These are phyloP conservation scores for Leishmania tropica DNA, from an alignment of 208 protist genomes.

Conservation along the genomic window DNA sequence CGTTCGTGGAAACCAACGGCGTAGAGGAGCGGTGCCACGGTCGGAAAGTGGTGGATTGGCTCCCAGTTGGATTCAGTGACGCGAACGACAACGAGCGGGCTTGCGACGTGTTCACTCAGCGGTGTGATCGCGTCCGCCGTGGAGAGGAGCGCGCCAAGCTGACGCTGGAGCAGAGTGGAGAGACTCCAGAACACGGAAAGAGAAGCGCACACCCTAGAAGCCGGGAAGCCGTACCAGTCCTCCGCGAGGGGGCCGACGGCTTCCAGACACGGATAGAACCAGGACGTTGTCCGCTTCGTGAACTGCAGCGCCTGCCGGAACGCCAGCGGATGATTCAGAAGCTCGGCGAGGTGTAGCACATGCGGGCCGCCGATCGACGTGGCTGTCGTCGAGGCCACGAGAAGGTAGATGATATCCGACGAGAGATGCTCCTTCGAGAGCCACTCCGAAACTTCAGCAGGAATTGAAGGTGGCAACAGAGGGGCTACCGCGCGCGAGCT, in stretches of 20 bases:
- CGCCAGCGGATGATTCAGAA: constrained; percentile 54
- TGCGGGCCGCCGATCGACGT: constrained; percentile 13
- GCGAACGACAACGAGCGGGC: constrained; percentile 59
- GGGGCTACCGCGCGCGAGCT: not conserved
- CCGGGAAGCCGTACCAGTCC: constrained; percentile 57
- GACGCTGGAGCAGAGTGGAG: constrained; percentile 65
- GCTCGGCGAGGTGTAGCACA: constrained; percentile 35
- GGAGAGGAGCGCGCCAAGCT: constrained; percentile 34
- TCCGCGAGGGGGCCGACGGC: constrained; percentile 43
- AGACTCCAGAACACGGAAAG: constrained; percentile 79
- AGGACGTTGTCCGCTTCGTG: constrained; percentile 42
- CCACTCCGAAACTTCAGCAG: not conserved
- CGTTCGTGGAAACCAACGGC: constrained; percentile 41
- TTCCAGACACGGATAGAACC: constrained; percentile 82
- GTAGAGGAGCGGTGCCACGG: constrained; percentile 55
- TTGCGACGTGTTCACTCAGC: constrained; percentile 76
- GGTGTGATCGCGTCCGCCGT: constrained; percentile 27
- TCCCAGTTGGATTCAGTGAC: constrained; percentile 49
- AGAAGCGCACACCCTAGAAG: constrained; percentile 32
- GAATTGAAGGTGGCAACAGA: not conserved
- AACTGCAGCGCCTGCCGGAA: constrained; percentile 38
- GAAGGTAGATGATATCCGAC: constrained; percentile 28
- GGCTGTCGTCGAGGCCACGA: constrained; percentile 22
- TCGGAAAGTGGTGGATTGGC: constrained; percentile 53
- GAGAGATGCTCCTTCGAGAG: constrained; percentile 21